Percentiles rank a stretch among this genome's conserved stretches.
phyloP scores from a whole-genome alignment of 805 yeast species.

The Ascoidea asiatica region DNA sequence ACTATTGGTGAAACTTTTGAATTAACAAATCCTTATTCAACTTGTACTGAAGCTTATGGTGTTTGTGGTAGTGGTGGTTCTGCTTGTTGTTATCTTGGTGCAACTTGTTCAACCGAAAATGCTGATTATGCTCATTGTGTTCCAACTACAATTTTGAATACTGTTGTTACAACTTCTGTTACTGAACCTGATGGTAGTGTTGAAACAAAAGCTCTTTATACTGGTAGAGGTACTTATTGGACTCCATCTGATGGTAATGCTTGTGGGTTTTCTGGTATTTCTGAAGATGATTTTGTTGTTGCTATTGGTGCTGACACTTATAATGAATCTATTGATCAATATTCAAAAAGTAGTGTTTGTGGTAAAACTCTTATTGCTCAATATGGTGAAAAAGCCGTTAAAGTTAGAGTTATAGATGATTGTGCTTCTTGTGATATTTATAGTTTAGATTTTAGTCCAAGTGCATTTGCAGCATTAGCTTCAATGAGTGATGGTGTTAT shows the following conservation, averaged over 20 bases:
- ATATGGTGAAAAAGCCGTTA: slow-evolving; percentile 36
- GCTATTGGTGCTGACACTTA: too few relatives aligned
- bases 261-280: slow-evolving; percentile 31
- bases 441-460: slow-evolving; percentile 47
- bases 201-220: slow-evolving; percentile 5
- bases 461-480: slow-evolving; percentile 41
- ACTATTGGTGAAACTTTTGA: too few relatives aligned
- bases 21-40: too few relatives aligned
- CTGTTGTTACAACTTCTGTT: too few relatives aligned
- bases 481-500: slow-evolving; percentile 39
- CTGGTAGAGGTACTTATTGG: slow-evolving; percentile 39
- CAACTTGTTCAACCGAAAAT: too few relatives aligned
- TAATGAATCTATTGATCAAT: too few relatives aligned
- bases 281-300: slow-evolving; percentile 28
- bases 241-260: slow-evolving; percentile 32
- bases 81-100: too few relatives aligned
- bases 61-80: too few relatives aligned
- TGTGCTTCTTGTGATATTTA: slow-evolving; percentile 39
- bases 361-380: slow-evolving; percentile 35
- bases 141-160: too few relatives aligned
- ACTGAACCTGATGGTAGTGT: too few relatives aligned
- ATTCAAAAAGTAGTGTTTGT: slow-evolving; percentile 32
- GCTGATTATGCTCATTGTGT: too few relatives aligned
- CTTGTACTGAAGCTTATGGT: too few relatives aligned
- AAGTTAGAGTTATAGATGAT: slow-evolving; percentile 42